A percentile compares a stretch with the other conserved stretches of the same genome.
These are phyloP conservation scores for Telfairia occidentalis DNA, from an alignment of 331 rosid genomes.

Conservation along the genomic window DNA sequence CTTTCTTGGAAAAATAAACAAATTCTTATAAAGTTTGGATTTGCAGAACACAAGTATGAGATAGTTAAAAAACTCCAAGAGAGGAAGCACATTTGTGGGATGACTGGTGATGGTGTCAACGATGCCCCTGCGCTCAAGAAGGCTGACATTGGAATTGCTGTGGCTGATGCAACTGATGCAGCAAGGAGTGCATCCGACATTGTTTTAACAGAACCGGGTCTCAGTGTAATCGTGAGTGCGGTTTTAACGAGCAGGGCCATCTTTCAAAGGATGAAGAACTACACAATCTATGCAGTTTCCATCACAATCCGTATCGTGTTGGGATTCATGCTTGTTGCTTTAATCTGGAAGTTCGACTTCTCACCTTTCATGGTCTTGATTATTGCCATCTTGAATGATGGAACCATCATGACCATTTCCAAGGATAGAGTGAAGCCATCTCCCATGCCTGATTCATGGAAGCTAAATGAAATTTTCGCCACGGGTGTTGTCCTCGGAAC, in stretches of 20 bases:
- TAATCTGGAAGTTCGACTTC: constrained; percentile 79
- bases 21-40: neutral
- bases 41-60: constrained; percentile 87
- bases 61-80: constrained; percentile 78
- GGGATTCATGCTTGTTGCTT: constrained; percentile 68
- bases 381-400: constrained; percentile 78
- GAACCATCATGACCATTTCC: constrained; percentile 91
- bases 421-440: constrained; percentile 91
- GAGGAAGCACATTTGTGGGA: constrained; percentile 65
- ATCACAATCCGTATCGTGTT: constrained; percentile 81
- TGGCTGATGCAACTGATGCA: constrained; percentile 90
- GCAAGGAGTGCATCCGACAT: constrained; percentile 88
- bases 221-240: constrained; percentile 82
- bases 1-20: neutral
- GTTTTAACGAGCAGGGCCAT: constrained; percentile 85
- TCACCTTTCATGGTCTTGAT: constrained; percentile 88
- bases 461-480: constrained; percentile 76
- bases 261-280: constrained; percentile 95
- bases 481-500: constrained; percentile 72
- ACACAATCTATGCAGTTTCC: constrained; percentile 86
- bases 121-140: constrained; percentile 90
- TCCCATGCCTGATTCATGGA: constrained; percentile 87
- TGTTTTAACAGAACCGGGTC: constrained; percentile 80
- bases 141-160: constrained; percentile 93
- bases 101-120: constrained; percentile 95